Percentiles rank a stretch among this genome's conserved stretches.
Evolutionary conservation across 164 flowering plant genomes (phyloP).

Genomic region (Hamamelis virginiana): DNA sequence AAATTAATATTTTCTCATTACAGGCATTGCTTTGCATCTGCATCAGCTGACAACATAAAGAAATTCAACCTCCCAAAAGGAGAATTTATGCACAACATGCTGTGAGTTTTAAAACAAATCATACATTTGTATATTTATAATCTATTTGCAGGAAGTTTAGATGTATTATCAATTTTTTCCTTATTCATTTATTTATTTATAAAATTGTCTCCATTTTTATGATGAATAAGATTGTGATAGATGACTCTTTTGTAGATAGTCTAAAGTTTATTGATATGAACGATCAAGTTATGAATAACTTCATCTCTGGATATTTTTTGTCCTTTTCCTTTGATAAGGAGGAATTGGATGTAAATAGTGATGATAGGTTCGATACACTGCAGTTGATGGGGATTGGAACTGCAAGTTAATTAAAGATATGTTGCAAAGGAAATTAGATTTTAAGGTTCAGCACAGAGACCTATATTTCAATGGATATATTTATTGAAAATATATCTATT

Average conservation of each 20-base stretch:
- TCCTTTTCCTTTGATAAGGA: too few relatives aligned
- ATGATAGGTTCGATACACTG: too few relatives aligned
- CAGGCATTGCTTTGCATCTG: constrained; percentile 94
- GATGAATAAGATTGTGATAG: not conserved
- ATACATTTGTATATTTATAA: not conserved
- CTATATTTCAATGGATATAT: too few relatives aligned
- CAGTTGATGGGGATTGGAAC: too few relatives aligned
- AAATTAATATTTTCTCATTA: constrained; percentile 10
- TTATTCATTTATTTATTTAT: not conserved
- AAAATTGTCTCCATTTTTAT: not conserved
- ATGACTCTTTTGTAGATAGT: not conserved
- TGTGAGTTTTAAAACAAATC: constrained; percentile 56
- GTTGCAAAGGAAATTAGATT: too few relatives aligned
- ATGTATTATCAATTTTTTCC: too few relatives aligned
- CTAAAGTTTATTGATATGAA: not conserved
- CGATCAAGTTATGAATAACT: not conserved
- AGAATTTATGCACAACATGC: constrained; percentile 98
- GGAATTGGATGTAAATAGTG: too few relatives aligned
- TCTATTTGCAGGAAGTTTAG: too few relatives aligned
- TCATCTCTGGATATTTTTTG: not conserved
- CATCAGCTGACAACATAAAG: constrained; percentile 98
- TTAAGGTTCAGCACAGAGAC: too few relatives aligned
- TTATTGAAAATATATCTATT: too few relatives aligned
- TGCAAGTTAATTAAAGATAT: too few relatives aligned
- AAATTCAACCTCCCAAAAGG: constrained; percentile 93